A percentile compares a stretch with the other conserved stretches of the same genome.
Evolutionary conservation across 2,329 filamentous ascomycete genomes (phyloP).

Genomic region (Diplocarpon rosae): DNA sequence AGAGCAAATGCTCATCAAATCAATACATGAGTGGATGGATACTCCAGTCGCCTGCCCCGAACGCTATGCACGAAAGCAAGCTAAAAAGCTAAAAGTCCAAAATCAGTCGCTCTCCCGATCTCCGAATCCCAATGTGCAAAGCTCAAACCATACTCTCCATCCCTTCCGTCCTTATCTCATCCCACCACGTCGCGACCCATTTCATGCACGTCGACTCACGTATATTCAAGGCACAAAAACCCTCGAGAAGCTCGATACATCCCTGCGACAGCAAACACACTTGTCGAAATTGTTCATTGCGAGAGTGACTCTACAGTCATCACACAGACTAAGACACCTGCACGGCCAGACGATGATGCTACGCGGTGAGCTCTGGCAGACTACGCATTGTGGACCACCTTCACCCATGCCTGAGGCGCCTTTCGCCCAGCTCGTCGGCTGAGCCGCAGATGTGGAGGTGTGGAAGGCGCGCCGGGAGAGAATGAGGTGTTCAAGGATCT

Average conservation of each 20-base stretch:
- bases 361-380: constrained; percentile 77
- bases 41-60: background rate
- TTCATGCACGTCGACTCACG: too few relatives aligned
- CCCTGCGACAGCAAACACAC: constrained; percentile 85
- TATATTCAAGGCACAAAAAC: constrained; percentile 65
- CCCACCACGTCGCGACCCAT: too few relatives aligned
- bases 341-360: constrained; percentile 96
- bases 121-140: too few relatives aligned
- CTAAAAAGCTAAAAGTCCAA: too few relatives aligned
- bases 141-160: too few relatives aligned
- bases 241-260: constrained; percentile 80
- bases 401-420: constrained; percentile 66
- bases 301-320: constrained; percentile 85
- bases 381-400: constrained; percentile 75
- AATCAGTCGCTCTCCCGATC: too few relatives aligned
- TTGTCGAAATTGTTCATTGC: constrained; percentile 97
- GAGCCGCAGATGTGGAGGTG: constrained; percentile 6
- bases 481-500: constrained; percentile 48
- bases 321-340: constrained; percentile 84
- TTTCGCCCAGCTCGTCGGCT: constrained; percentile 45
- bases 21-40: too few relatives aligned
- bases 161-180: too few relatives aligned
- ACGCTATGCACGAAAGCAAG: background rate
- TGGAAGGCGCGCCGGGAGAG: constrained; percentile 28
- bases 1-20: too few relatives aligned